Base-by-base conservation (phyloP, 768 basidiomycete genomes). In the Scleroderma bovista region DNA sequence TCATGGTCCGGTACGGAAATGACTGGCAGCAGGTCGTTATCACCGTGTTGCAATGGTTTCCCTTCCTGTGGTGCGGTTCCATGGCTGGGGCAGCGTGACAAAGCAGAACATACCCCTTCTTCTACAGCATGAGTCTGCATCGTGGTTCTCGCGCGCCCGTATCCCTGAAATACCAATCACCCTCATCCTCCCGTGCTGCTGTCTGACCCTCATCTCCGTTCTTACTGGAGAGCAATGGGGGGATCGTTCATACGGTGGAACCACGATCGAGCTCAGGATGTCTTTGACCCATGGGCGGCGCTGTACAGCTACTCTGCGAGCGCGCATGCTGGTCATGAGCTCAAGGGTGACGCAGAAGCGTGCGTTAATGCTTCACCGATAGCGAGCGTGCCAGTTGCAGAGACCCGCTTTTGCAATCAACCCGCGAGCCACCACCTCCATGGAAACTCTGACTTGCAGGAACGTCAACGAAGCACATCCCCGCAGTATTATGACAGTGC, bases 11-110 rank as follows among this genome's bases (percentile, higher is more conserved):
- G 16, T 12, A 17, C 44, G 44, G 32, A 45, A 45, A 45, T 45
- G 44, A 45, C 17, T 17, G 19, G 12, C n/a, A 10, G 11, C 44
- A 20, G 44, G 32, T 22, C 31, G 6, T 33, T 6, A 12, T 44
- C 3, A 19, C 41, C 20, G 6, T 26, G 15, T 3, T 16, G 44
- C 44, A 33, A 26, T 19, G 29, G 33, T 22, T 13, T 20, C 39
- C 39, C 10, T 20, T 12, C 39, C 19, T 40, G 13, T 12, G 39
- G 20, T 23, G 12, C 20, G 39, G n/a, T 17, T 20, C 12, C 12
- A 20, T 11, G 39, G 3, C 17, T 43, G 81, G 10, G 3, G 44
- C 29, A n/a, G n/a, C n/a, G n/a, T 45, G 44, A 45, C 31, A 19
- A 45, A 45, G 31, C 44, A 20, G 44, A 45, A 45, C 17, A 19